Percentiles rank a stretch among this genome's conserved stretches.
Conservation (phyloP, 352 stramenopile genomes). For the Globisporangium radiosum region DNA sequence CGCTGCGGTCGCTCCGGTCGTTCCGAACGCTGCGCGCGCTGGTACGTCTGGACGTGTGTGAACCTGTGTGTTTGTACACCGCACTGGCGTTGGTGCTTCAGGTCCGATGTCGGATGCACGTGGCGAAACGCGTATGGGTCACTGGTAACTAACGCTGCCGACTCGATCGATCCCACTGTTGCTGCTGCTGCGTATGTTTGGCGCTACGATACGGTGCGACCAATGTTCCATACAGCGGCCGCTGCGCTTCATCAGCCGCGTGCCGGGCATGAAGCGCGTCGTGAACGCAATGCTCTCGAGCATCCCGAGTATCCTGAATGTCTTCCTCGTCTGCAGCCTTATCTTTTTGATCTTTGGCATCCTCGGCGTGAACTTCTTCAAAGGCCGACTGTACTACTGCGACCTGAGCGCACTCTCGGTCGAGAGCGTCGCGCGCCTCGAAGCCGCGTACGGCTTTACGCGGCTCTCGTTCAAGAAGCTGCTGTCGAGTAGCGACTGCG, state of each 20-base stretch:
- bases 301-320: constrained; percentile 73
- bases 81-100: too few species aligned
- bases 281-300: constrained; percentile 72
- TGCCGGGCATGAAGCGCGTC: constrained; percentile 61
- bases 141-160: too few species aligned
- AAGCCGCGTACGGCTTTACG: constrained; percentile 31
- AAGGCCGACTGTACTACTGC: constrained; percentile 77
- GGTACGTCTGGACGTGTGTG: constrained; percentile 15
- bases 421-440: constrained; percentile 14
- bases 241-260: constrained; percentile 62
- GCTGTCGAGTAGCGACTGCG: constrained; percentile 29
- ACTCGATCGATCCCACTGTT: background rate
- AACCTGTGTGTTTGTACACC: background rate
- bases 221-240: constrained; percentile 18
- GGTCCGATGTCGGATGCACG: too few species aligned
- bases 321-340: constrained; percentile 78
- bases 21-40: constrained; percentile 62
- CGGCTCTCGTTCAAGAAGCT: constrained; percentile 34
- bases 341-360: constrained; percentile 88
- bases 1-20: constrained; percentile 42
- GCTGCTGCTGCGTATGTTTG: background rate
- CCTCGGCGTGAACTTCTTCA: constrained; percentile 68
- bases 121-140: too few species aligned
- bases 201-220: background rate
- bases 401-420: constrained; percentile 31